Evolutionary conservation across 148 eudicot species (phyloP).

Genomic region (Fagopyrum tataricum): DNA sequence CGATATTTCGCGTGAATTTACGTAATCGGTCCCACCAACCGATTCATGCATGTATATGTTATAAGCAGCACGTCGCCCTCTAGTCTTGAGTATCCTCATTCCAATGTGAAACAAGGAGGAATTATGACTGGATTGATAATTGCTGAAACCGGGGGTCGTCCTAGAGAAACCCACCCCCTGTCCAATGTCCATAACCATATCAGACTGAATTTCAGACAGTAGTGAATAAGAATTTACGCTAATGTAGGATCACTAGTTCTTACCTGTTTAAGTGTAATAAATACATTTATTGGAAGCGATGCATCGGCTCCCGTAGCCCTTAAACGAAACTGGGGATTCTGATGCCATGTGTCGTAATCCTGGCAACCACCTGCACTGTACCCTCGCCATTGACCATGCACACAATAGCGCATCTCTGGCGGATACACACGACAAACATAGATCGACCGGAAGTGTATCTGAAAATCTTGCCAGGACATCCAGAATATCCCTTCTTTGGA

Average conservation of each 20-base stretch:
- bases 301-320: conserved; percentile 85
- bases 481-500: conserved; percentile 96
- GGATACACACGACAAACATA: conserved; percentile 99
- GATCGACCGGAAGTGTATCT: conserved; percentile 93
- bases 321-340: conserved; percentile 86
- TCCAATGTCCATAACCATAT: neutral
- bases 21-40: conserved; percentile 95
- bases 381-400: conserved; percentile 96
- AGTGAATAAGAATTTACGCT: too few relatives aligned
- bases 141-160: conserved; percentile 80
- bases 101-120: conserved; percentile 91
- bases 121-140: conserved; percentile 91
- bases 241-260: neutral
- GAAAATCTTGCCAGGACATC: conserved; percentile 99
- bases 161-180: conserved; percentile 98
- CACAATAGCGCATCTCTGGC: conserved; percentile 89
- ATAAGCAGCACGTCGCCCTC: conserved; percentile 91
- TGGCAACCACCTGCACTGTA: conserved; percentile 99
- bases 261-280: conserved; percentile 97
- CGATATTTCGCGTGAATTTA: conserved; percentile 92
- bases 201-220: too few relatives aligned
- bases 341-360: conserved; percentile 98
- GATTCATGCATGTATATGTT: conserved; percentile 97
- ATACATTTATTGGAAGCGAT: conserved; percentile 87
- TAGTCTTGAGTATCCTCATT: conserved; percentile 95